phyloP scores from a whole-genome alignment of 2,329 filamentous ascomycete species.

The Neopestalotiopsis sp. region DNA sequence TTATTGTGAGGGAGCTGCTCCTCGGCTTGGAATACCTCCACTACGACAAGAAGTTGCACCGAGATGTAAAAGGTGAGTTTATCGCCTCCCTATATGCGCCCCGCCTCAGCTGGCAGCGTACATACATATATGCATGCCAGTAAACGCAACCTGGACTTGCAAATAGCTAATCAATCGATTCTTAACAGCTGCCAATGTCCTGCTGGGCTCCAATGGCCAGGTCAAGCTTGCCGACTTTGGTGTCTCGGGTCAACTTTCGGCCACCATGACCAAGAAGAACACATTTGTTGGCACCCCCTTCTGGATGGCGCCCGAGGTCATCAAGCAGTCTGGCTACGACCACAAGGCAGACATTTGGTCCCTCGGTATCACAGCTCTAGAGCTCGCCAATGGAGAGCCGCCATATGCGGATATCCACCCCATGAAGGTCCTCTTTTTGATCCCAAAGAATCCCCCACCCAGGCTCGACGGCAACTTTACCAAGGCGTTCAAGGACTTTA shows the following conservation, averaged over 20 bases:
- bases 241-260: constrained; percentile 92
- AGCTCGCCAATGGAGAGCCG: constrained; percentile 89
- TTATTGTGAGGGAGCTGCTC: constrained; percentile 89
- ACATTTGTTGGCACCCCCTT: constrained; percentile 98
- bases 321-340: constrained; percentile 97
- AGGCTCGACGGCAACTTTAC: constrained; percentile 81
- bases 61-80: constrained; percentile 85
- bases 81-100: background rate
- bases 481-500: constrained; percentile 83
- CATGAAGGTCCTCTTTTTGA: constrained; percentile 97
- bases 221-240: constrained; percentile 98
- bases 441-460: constrained; percentile 92
- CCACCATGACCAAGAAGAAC: constrained; percentile 99
- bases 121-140: no score
- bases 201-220: constrained; percentile 88
- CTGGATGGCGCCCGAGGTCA: constrained; percentile 99
- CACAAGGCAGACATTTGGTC: constrained; percentile 99
- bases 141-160: no score
- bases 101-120: background rate
- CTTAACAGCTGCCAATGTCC: constrained; percentile 81
- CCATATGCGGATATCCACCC: constrained; percentile 97
- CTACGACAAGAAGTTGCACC: constrained; percentile 92
- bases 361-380: constrained; percentile 89
- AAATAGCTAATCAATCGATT: background rate
- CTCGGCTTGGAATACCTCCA: constrained; percentile 93